Evolutionary conservation across 257 asterid species (phyloP).

Genomic region (Linderniella brevidens): DNA sequence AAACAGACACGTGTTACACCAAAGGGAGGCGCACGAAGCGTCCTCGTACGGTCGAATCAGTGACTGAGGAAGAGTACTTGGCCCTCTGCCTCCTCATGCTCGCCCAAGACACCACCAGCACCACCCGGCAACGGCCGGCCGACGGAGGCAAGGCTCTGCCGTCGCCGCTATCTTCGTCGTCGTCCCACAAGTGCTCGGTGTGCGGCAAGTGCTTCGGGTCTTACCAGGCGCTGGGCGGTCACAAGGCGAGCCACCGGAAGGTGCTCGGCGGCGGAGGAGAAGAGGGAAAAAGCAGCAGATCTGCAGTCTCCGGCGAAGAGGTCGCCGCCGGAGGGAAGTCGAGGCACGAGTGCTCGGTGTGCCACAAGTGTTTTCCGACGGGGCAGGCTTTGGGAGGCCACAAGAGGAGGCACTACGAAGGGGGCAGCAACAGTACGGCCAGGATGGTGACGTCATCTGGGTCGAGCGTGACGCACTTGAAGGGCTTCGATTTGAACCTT

Average conservation of each 20-base stretch:
- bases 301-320: slow-evolving; percentile 13
- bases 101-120: slow-evolving; percentile 22
- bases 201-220: slow-evolving; percentile 39
- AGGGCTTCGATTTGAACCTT: slow-evolving; percentile 47
- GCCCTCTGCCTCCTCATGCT: slow-evolving; percentile 53
- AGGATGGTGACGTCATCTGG: slow-evolving; percentile 27
- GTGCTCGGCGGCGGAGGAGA: slow-evolving; percentile 12
- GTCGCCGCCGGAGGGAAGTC: slow-evolving; percentile 13
- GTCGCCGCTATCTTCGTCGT: slow-evolving; percentile 6
- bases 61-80: slow-evolving; percentile 24
- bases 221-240: slow-evolving; percentile 62
- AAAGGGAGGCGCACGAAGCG: slow-evolving; percentile 20
- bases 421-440: slow-evolving; percentile 14
- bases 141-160: background rate
- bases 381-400: slow-evolving; percentile 31
- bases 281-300: slow-evolving; percentile 17
- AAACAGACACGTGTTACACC: slow-evolving; percentile 8
- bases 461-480: slow-evolving; percentile 23
- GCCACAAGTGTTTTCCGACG: slow-evolving; percentile 22
- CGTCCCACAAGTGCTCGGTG: slow-evolving; percentile 35
- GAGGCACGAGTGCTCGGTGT: slow-evolving; percentile 27
- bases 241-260: slow-evolving; percentile 65
- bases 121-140: slow-evolving; percentile 1
- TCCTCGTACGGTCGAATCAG: slow-evolving; percentile 5
- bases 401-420: slow-evolving; percentile 40